Conservation (phyloP, 805 yeast genomes). For the Jamesozyma jinghongensis region DNA sequence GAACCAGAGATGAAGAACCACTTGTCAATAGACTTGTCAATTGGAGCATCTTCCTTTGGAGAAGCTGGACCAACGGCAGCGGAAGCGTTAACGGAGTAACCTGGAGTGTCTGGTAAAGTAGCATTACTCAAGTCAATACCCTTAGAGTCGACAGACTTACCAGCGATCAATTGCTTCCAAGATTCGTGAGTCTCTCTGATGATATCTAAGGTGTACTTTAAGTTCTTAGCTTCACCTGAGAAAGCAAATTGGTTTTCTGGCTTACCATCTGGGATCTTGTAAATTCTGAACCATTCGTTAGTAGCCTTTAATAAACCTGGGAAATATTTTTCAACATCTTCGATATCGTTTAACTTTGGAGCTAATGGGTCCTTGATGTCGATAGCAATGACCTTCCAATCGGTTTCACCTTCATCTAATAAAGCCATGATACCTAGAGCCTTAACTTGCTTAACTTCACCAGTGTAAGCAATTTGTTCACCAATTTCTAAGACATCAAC, state of each 20-base stretch:
- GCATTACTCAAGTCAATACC: conserved; percentile 73
- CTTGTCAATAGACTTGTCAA: conserved; percentile 93
- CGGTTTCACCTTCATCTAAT: conserved; percentile 85
- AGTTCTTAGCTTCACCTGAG: conserved; percentile 85
- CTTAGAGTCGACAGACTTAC: conserved; percentile 48
- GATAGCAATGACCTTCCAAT: conserved; percentile 88
- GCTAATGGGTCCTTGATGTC: conserved; percentile 87
- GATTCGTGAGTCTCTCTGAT: conserved; percentile 76
- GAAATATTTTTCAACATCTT: conserved; percentile 79
- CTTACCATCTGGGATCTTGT: conserved; percentile 97
- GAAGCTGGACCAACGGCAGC: conserved; percentile 59
- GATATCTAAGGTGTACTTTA: conserved; percentile 75
- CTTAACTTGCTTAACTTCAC: conserved; percentile 79
- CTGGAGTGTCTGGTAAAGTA: conserved; percentile 50
- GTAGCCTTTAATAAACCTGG: conserved; percentile 93
- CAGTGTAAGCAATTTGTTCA: conserved; percentile 52
- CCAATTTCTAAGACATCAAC: conserved; percentile 82
- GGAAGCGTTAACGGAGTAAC: conserved; percentile 40
- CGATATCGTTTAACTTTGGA: conserved; percentile 74
- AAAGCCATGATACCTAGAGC: conserved; percentile 91
- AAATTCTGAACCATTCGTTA: conserved; percentile 96
- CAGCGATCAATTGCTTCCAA: conserved; percentile 68
- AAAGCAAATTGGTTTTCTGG: conserved; percentile 96
- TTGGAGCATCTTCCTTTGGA: conserved; percentile 78
- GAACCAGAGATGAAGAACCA: conserved; percentile 97